Conservation (phyloP, 2,329 filamentous ascomycete genomes). For the Phyllosticta citribraziliensis region DNA sequence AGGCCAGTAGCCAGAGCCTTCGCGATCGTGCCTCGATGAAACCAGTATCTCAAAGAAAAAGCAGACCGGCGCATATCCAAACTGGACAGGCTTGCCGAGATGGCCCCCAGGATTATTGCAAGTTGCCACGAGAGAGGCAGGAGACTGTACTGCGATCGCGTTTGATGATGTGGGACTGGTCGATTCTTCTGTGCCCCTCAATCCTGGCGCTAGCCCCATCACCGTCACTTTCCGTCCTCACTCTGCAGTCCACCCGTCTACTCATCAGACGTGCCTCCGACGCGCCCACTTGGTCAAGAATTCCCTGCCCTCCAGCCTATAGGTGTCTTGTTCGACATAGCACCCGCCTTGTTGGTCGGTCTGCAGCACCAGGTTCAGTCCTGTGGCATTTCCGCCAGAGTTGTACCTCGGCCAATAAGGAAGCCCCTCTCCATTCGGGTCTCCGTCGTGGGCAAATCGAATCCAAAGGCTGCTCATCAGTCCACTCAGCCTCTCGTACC, state of each 20-base stretch:
- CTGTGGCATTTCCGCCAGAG: background rate
- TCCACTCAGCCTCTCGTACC: background rate
- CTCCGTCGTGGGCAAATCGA: conserved; percentile 1
- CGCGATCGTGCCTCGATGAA: background rate
- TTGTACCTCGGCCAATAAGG: conserved; percentile 3
- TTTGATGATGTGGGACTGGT: background rate
- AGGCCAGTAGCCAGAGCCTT: background rate
- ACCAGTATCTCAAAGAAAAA: background rate
- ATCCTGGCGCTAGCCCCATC: background rate
- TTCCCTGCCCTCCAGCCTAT: conserved; percentile 12
- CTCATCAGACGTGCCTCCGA: conserved; percentile 24
- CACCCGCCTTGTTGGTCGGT: conserved; percentile 13
- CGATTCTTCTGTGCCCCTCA: background rate
- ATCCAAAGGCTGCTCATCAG: background rate
- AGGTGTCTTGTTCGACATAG: conserved; percentile 22
- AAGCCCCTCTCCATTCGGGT: background rate
- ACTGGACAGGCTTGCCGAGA: background rate
- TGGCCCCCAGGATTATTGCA: background rate
- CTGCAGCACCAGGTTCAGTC: conserved; percentile 6
- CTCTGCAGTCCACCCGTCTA: background rate
- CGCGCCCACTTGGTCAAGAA: conserved; percentile 27
- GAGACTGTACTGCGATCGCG: background rate
- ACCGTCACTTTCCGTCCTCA: background rate
- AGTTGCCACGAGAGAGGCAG: background rate
- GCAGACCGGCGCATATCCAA: background rate